phyloP scores from a whole-genome alignment of 2,329 filamentous ascomycete genomes.

The Helotiales sp. region DNA sequence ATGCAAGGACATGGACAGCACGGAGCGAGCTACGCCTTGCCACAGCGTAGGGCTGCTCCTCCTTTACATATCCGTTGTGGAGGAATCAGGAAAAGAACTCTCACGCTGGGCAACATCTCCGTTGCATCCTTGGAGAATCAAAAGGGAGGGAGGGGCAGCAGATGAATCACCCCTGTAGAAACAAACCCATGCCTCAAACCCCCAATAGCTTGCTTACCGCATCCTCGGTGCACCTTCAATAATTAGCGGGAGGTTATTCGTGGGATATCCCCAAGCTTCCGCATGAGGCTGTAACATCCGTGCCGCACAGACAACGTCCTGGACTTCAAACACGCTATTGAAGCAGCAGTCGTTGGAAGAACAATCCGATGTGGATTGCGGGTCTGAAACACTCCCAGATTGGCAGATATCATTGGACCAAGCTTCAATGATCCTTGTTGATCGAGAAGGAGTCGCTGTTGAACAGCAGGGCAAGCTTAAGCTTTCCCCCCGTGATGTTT shows the following conservation, averaged over 20 bases:
- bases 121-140: background rate
- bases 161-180: constrained; percentile 6
- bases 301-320: constrained; percentile 18
- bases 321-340: constrained; percentile 15
- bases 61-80: constrained; percentile 3
- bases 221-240: background rate
- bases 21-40: background rate
- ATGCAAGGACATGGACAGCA: background rate
- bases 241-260: background rate
- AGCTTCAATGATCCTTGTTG: background rate
- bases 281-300: constrained; percentile 16
- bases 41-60: background rate
- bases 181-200: constrained; percentile 19
- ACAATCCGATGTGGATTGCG: constrained; percentile 18
- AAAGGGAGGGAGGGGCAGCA: background rate
- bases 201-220: constrained; percentile 2
- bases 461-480: constrained; percentile 1
- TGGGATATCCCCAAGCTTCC: background rate
- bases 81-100: constrained; percentile 2
- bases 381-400: background rate
- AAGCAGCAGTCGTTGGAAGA: constrained; percentile 26
- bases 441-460: background rate
- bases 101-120: background rate
- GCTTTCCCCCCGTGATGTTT: background rate
- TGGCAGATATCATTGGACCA: background rate